Conservation (phyloP, 75 land plant species). For the Chamaecyparis obtusa region DNA sequence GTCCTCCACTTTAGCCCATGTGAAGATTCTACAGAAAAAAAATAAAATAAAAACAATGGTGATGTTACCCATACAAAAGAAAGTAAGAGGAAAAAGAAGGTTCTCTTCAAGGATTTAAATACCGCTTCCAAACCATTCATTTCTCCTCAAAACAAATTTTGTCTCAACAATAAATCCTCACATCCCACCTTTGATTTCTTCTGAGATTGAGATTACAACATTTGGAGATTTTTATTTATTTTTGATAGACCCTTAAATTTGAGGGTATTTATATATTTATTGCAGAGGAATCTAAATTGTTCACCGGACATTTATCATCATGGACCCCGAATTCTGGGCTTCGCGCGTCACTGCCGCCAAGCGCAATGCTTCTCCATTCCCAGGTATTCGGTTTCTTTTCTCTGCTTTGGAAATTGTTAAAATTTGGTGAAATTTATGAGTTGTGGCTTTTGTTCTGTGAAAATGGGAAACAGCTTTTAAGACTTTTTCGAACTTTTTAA, state of each 20-base stretch:
- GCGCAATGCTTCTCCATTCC: not conserved
- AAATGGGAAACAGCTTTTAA: no score
- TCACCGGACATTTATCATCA: not conserved
- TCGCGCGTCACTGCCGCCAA: constrained; percentile 1
- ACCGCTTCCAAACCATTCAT: not conserved
- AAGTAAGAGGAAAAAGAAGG: not conserved
- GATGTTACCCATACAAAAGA: not conserved
- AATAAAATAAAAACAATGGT: not conserved
- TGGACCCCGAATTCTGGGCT: constrained; percentile 8
- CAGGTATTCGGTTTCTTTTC: not conserved
- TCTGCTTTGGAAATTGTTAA: not conserved
- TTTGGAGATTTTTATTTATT: not conserved
- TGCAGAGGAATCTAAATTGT: not conserved
- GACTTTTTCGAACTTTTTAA: not conserved
- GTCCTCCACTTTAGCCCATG: not conserved
- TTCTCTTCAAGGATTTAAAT: not conserved
- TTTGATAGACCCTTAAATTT: not conserved
- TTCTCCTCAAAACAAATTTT: not conserved
- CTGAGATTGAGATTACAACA: not conserved
- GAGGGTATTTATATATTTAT: not conserved
- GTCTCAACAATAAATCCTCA: not conserved
- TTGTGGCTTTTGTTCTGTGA: not conserved
- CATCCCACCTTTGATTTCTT: not conserved
- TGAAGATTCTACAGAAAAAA: not conserved
- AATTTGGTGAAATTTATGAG: not conserved